Conservation (phyloP, 805 yeast species). For the Scheffersomyces lignosus region DNA sequence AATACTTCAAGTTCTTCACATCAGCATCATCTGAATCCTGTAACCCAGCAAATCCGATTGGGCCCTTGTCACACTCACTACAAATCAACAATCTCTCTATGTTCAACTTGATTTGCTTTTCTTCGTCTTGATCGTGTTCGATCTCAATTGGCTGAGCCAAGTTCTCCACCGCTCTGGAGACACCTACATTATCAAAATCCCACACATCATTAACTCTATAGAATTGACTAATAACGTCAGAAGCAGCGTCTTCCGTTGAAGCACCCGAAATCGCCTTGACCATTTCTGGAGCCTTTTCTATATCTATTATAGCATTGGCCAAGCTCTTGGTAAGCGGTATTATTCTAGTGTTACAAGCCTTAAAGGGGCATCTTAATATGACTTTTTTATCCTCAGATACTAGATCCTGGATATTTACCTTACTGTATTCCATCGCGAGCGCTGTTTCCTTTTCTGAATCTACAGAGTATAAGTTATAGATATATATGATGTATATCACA, state of each 20-base stretch:
- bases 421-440: too few relatives aligned
- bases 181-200: conserved; percentile 81
- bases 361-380: conserved; percentile 19
- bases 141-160: conserved; percentile 22
- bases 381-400: conserved; percentile 2
- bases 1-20: conserved; percentile 41
- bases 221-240: conserved; percentile 25
- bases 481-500: too few relatives aligned
- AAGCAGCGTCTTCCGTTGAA: neutral
- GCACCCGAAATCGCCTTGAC: conserved; percentile 8
- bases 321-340: conserved; percentile 18
- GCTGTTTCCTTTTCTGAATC: too few relatives aligned
- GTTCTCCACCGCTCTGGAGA: conserved; percentile 47
- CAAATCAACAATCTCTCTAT: conserved; percentile 61
- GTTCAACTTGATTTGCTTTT: conserved; percentile 19
- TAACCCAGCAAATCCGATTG: conserved; percentile 66
- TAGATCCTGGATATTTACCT: neutral
- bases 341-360: conserved; percentile 20
- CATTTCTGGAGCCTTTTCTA: conserved; percentile 32
- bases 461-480: too few relatives aligned
- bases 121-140: conserved; percentile 1
- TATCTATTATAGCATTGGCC: conserved; percentile 3
- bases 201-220: conserved; percentile 58
- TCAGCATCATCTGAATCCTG: conserved; percentile 26
- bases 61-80: conserved; percentile 78